Evolutionary conservation across 305 asterid genomes (phyloP).

Genomic region (Fraxinus paxiana): DNA sequence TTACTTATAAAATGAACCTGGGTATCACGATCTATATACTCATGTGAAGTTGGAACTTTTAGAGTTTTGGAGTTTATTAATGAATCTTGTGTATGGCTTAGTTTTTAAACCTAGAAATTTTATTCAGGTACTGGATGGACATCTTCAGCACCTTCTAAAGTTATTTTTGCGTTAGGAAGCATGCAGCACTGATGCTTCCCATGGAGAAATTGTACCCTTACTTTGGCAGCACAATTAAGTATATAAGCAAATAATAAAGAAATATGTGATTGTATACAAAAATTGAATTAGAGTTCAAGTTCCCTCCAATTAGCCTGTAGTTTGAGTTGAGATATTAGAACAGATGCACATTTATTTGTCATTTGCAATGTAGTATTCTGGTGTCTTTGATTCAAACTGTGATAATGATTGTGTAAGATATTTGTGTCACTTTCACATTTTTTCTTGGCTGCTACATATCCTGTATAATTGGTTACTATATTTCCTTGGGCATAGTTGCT

Average conservation of each 20-base stretch:
- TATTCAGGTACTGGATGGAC: not conserved
- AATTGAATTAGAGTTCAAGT: constrained; percentile 11
- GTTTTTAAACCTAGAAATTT: not conserved
- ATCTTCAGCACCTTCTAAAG: constrained; percentile 6
- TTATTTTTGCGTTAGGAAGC: constrained; percentile 4
- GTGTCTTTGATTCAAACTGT: not conserved
- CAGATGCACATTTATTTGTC: not conserved
- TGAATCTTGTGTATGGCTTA: not conserved
- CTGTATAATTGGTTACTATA: not conserved
- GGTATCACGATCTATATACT: constrained; percentile 2
- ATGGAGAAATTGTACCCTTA: not conserved
- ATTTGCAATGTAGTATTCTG: not conserved
- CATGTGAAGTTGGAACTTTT: not conserved
- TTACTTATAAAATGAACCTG: constrained; percentile 5
- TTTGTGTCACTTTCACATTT: not conserved
- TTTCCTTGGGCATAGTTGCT: not conserved
- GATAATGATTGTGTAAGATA: not conserved
- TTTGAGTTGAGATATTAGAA: constrained; percentile 1
- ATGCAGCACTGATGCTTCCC: constrained; percentile 16
- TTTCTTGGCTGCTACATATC: constrained; percentile 1
- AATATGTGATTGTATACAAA: not conserved
- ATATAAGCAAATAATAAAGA: not conserved
- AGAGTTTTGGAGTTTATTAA: constrained; percentile 1
- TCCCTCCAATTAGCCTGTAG: constrained; percentile 13
- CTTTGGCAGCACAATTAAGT: not conserved